Base-by-base conservation (phyloP, 768 basidiomycete genomes). In the Kwoniella botswanensis region DNA sequence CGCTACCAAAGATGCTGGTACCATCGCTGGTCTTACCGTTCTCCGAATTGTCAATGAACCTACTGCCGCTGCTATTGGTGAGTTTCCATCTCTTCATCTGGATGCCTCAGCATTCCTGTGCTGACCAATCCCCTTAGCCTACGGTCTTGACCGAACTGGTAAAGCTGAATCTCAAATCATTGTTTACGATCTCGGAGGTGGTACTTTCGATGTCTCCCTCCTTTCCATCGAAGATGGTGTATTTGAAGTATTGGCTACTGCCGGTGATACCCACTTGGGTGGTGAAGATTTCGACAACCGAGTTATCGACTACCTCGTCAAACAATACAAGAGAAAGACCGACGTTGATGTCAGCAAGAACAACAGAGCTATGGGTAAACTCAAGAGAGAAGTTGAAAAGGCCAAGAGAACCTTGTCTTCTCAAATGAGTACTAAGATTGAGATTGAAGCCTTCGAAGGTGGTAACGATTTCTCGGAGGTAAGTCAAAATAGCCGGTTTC, bases 21-120 rank as follows among this genome's bases (percentile, higher is more conserved):
- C 89, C 71, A 98, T 98, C 79, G 88, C 94, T 21, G 96, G 96
- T 73, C 86, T 98, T 75, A 94, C 96, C 83, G 92, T 98, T 71
- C 92, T 96, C 81, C 94, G 96, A 86, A 97, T 98, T 85, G 96
- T 98, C 87, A 98, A 98, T 86, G 96, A 98, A 85, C 94, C 96
- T 50, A 98, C 96, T 58, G 96, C 96, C 52, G 96, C 96, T 63
- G 95, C 95, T 74, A 98, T 98, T 80, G 95, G 79, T 82, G 61
- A 75, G 81, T n/a, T n/a, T n/a, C n/a, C n/a, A n/a, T n/a, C n/a
- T n/a, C n/a, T n/a, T n/a, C n/a, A n/a, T n/a, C n/a, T n/a, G n/a
- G n/a, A n/a, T n/a, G n/a, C n/a, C n/a, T n/a, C n/a, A n/a, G n/a
- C n/a, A n/a, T n/a, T n/a, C n/a, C n/a, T n/a, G n/a, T n/a, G n/a